phyloP scores from a whole-genome alignment of 495 filamentous ascomycete species.

The Neurospora africana region DNA sequence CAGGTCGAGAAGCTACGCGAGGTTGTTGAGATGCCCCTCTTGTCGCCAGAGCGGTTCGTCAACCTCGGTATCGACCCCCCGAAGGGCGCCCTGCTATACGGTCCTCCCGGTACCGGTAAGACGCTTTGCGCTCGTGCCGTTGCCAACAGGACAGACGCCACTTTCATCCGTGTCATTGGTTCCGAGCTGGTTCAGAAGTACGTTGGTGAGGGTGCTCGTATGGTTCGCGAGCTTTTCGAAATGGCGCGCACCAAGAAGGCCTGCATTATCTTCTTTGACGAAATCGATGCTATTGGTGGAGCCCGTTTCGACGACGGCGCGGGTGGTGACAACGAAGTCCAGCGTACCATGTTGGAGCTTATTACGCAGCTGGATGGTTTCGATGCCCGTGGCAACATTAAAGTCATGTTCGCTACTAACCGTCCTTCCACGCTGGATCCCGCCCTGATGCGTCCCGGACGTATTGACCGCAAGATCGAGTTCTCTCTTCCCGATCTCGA shows the following conservation, averaged over 20 bases:
- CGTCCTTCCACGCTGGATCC: slow-evolving; percentile 91
- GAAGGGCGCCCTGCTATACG: slow-evolving; percentile 94
- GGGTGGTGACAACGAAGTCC: slow-evolving; percentile 98
- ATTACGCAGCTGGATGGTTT: slow-evolving; percentile 98
- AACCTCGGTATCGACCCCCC: slow-evolving; percentile 96
- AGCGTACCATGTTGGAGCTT: slow-evolving; percentile 96
- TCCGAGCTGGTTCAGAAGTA: slow-evolving; percentile 98
- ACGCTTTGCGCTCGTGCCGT: slow-evolving; percentile 96
- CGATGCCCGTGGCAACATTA: slow-evolving; percentile 96
- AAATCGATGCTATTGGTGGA: slow-evolving; percentile 95
- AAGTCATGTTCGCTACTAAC: slow-evolving; percentile 99
- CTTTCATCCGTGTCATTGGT: slow-evolving; percentile 97
- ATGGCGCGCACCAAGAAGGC: slow-evolving; percentile 99
- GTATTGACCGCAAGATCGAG: slow-evolving; percentile 98
- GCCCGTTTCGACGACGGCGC: slow-evolving; percentile 98
- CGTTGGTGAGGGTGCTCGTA: slow-evolving; percentile 91
- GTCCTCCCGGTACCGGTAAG: slow-evolving; percentile 94
- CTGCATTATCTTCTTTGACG: slow-evolving; percentile 99
- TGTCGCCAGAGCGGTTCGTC: slow-evolving; percentile 94
- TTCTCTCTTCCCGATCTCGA: slow-evolving; percentile 95
- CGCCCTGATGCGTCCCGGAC: slow-evolving; percentile 90
- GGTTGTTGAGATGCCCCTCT: slow-evolving; percentile 94
- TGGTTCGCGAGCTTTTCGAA: slow-evolving; percentile 98
- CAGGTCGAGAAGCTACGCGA: slow-evolving; percentile 98
- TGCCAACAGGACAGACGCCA: slow-evolving; percentile 94